Base-by-base conservation (phyloP, 805 yeast genomes). In the Candida nanaspora region DNA sequence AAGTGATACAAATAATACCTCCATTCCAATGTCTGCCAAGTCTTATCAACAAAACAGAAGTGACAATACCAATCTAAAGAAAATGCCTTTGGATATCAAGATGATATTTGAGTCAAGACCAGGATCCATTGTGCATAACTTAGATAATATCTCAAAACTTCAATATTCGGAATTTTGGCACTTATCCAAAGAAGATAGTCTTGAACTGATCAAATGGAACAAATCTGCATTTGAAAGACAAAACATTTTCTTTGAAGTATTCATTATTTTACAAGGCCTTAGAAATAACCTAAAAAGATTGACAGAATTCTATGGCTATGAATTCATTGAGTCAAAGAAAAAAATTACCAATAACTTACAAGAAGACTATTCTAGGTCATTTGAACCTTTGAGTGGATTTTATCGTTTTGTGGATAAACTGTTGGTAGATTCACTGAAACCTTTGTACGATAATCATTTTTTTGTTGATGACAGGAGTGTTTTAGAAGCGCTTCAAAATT, bases 131-230 rank as follows among this genome's bases (percentile, higher is more conserved):
- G 34, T 39, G 2, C 62, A 55, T 37, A 37, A 43, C 11, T 41
- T 58, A 36, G 50, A 45, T 20, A 41, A 41, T 8, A 56, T 57
- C 28, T 52, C 47, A 19, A 55, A 53, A 34, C 39, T 45, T 2
- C 52, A 53, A 23, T 59, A 56, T 38, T 40, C 40, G 1, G 56
- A 51, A 20, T 59, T 59, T 40, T 60, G 63, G 63, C 51, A 47
- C 26, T 33, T 60, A 6, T 45, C 53, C 1, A 13, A 39, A 1
- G 56, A 55, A 7, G 63, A 60, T 34, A 48, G 49, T 1, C 22
- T 23, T 23, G 33, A 32, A 2, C 42, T 55, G 11, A 49, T 35
- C 20, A 39, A 43, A 1, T 60, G 65, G 65, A 49, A 54, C 25
- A 35, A 49, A 11, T 33, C 42, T 7, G 59, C 56, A 40, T 57